Percentiles rank a stretch among this genome's conserved stretches.
phyloP scores from a whole-genome alignment of 257 asterid species.

The Solanum chmielewskii region DNA sequence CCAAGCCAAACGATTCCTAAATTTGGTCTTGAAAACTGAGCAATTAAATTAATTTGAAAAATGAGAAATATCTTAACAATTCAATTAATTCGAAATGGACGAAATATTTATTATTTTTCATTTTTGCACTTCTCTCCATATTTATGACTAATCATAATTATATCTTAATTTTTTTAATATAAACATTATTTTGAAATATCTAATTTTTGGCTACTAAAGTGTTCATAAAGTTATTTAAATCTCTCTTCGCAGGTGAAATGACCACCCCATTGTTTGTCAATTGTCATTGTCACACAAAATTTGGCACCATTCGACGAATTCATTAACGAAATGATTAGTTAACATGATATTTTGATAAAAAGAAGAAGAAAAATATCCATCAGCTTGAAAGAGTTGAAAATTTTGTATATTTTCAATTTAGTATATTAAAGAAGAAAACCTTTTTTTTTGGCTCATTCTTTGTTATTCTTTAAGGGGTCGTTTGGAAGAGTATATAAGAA shows the following conservation, averaged over 20 bases:
- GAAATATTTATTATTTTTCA: too few relatives aligned
- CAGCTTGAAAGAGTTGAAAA: not conserved
- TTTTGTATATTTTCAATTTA: not conserved
- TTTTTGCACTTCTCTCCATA: too few relatives aligned
- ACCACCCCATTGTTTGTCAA: not conserved
- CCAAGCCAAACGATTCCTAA: rapidly evolving
- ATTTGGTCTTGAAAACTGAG: too few relatives aligned
- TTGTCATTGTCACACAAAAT: not conserved
- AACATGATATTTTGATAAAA: not conserved
- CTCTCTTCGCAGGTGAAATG: not conserved
- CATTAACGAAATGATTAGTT: not conserved
- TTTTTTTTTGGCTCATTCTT: too few relatives aligned
- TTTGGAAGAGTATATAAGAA: too few relatives aligned
- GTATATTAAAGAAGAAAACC: too few relatives aligned
- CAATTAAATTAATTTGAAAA: too few relatives aligned
- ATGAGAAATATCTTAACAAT: too few relatives aligned
- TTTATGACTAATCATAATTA: not conserved
- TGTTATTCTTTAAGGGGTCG: too few relatives aligned
- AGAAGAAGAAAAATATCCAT: not conserved
- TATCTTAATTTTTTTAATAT: not conserved
- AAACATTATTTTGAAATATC: too few relatives aligned
- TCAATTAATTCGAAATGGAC: too few relatives aligned
- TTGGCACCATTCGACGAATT: not conserved
- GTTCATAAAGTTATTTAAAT: not conserved
- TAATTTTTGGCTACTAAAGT: not conserved